phyloP scores from a whole-genome alignment of 164 flowering plant species.

The Hamamelis virginiana region DNA sequence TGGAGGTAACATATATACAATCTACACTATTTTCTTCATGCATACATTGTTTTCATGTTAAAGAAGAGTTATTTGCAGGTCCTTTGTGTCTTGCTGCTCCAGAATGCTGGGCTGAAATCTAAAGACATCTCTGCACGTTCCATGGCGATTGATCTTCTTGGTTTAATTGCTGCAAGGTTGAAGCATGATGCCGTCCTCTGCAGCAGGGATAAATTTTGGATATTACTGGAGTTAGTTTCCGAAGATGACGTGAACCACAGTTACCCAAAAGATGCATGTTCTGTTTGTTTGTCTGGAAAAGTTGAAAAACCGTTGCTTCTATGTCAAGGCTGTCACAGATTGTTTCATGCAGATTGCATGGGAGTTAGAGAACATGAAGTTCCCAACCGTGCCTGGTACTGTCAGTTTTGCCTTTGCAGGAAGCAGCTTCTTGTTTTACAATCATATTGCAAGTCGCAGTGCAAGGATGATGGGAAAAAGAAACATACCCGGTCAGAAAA shows the following conservation, averaged over 20 bases:
- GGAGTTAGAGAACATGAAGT: slow-evolving; percentile 61
- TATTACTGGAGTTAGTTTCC: slow-evolving; percentile 49
- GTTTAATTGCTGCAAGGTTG: slow-evolving; percentile 88
- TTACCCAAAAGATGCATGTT: slow-evolving; percentile 56
- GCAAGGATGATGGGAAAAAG: slow-evolving; percentile 36
- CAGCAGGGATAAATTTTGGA: slow-evolving; percentile 69
- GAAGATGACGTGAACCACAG: slow-evolving; percentile 31
- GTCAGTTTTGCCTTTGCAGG: slow-evolving; percentile 71
- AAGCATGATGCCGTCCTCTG: slow-evolving; percentile 76
- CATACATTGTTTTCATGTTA: slow-evolving; percentile 18
- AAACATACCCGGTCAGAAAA: slow-evolving; percentile 21
- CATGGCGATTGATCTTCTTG: slow-evolving; percentile 92
- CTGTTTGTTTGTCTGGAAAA: slow-evolving; percentile 62
- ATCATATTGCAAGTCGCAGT: slow-evolving; percentile 62
- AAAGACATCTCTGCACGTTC: slow-evolving; percentile 83
- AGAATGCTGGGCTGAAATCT: slow-evolving; percentile 93
- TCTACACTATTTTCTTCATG: not conserved
- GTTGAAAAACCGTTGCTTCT: slow-evolving; percentile 40
- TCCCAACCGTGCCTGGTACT: slow-evolving; percentile 51
- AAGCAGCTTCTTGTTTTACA: slow-evolving; percentile 75
- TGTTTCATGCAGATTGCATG: slow-evolving; percentile 81
- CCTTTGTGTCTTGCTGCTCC: slow-evolving; percentile 92
- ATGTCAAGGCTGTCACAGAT: slow-evolving; percentile 78
- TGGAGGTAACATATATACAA: slow-evolving; percentile 56
- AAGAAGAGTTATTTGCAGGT: slow-evolving; percentile 57